phyloP scores from a whole-genome alignment of 768 basidiomycete species.

The Amanita jacksonii region DNA sequence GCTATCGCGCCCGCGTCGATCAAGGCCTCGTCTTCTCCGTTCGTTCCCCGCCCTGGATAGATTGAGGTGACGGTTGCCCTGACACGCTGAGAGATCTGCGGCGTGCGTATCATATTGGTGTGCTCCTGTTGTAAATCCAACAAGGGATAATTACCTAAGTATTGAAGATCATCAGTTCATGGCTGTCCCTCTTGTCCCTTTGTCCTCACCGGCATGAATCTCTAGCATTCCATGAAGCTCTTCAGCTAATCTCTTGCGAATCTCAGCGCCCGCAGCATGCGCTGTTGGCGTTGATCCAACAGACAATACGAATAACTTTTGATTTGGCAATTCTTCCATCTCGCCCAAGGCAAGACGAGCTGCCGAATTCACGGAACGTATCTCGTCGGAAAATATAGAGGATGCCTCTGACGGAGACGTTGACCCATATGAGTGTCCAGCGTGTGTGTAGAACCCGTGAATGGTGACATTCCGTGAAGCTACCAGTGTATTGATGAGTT shows the following conservation, averaged over 20 bases:
- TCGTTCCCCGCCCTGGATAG: conserved; percentile 58
- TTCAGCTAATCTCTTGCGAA: conserved; percentile 31
- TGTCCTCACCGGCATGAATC: conserved; percentile 55
- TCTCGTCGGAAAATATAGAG: conserved; percentile 57
- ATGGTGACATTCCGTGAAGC: conserved; percentile 47
- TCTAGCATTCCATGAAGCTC: conserved; percentile 56
- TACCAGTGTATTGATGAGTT: conserved; percentile 43
- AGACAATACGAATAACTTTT: conserved; percentile 56
- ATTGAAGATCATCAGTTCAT: conserved; percentile 1
- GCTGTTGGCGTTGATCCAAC: conserved; percentile 88
- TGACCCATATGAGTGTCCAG: conserved; percentile 70
- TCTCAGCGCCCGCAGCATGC: conserved; percentile 57
- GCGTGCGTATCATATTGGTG: conserved; percentile 51
- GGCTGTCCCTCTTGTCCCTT: background rate
- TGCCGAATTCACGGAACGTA: conserved; percentile 58
- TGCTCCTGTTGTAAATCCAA: conserved; percentile 78
- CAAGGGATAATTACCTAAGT: conserved; percentile 71
- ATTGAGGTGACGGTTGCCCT: conserved; percentile 69
- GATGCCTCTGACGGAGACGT: conserved; percentile 57
- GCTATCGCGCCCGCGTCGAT: conserved; percentile 79
- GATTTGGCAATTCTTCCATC: conserved; percentile 27
- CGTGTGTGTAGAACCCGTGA: conserved; percentile 82
- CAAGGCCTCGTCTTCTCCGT: conserved; percentile 63
- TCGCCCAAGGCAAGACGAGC: conserved; percentile 46
- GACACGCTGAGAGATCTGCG: conserved; percentile 56